These are phyloP conservation scores for Amanita molliuscula DNA, from an alignment of 768 basidiomycete species.

Conservation along the genomic window DNA sequence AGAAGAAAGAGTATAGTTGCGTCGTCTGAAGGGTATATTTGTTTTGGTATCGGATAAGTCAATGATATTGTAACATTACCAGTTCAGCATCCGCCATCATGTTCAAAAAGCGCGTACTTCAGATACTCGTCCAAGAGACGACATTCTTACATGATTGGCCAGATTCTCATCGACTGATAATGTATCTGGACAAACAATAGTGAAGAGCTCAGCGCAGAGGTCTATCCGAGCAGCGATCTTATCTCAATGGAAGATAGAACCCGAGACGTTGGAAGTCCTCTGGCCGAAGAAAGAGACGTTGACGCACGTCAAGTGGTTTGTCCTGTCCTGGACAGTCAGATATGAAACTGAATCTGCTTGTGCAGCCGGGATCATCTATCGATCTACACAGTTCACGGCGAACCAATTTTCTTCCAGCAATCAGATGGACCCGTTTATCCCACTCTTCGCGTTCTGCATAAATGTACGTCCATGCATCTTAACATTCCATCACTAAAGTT, in stretches of 20 bases:
- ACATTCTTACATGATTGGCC: constrained; percentile 8
- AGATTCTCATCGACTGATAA: constrained; percentile 73
- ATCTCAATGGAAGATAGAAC: constrained; percentile 74
- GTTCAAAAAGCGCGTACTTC: constrained; percentile 60
- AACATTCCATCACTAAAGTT: constrained; percentile 2
- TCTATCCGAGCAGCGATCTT: constrained; percentile 73
- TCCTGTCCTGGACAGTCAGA: constrained; percentile 9
- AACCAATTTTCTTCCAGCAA: constrained; percentile 92
- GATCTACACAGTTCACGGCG: constrained; percentile 79
- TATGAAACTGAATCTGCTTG: constrained; percentile 13
- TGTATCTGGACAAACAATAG: constrained; percentile 79
- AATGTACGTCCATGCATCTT: constrained; percentile 47
- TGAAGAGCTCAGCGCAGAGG: constrained; percentile 91
- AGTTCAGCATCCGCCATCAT: constrained; percentile 21
- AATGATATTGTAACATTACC: not conserved
- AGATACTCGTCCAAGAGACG: constrained; percentile 6
- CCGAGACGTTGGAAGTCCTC: constrained; percentile 76
- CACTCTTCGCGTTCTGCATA: constrained; percentile 81
- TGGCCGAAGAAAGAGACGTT: constrained; percentile 99
- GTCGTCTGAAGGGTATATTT: not conserved
- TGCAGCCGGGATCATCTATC: constrained; percentile 91
- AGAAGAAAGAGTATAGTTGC: constrained; percentile 15
- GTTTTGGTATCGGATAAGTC: not conserved
- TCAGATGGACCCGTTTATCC: constrained; percentile 92
- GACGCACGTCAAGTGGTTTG: constrained; percentile 89